Evolutionary conservation across 2,329 filamentous ascomycete genomes (phyloP).

Genomic region (Monosporascus sp.): DNA sequence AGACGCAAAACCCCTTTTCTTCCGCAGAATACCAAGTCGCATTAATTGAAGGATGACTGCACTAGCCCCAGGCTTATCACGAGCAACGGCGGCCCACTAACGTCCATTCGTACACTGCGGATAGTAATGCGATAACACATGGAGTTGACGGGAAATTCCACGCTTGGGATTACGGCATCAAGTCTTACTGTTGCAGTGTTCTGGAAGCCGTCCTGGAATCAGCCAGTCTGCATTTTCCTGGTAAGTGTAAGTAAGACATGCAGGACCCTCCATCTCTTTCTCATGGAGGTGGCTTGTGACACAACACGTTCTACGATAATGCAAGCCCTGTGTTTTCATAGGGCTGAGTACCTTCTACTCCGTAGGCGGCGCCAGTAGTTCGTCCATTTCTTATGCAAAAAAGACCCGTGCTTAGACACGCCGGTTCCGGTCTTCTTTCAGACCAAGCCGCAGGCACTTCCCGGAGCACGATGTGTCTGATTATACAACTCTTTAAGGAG

Average conservation of each 20-base stretch:
- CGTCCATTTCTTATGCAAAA: not conserved
- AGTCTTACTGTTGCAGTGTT: not conserved
- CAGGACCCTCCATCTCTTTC: constrained; percentile 10
- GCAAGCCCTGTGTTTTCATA: constrained; percentile 9
- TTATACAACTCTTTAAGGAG: too few relatives aligned
- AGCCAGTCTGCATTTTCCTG: constrained; percentile 1
- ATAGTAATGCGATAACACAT: not conserved
- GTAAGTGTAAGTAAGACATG: constrained; percentile 11
- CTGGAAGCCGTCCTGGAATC: not conserved
- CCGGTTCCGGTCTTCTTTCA: too few relatives aligned
- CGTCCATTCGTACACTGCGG: not conserved
- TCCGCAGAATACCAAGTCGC: too few relatives aligned
- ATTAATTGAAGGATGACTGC: too few relatives aligned
- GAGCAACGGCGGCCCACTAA: too few relatives aligned
- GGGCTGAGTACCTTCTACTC: constrained; percentile 13
- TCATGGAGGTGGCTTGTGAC: constrained; percentile 18
- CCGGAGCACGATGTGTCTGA: too few relatives aligned
- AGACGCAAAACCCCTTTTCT: too few relatives aligned
- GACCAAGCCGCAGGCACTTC: too few relatives aligned
- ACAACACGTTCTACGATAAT: constrained; percentile 2
- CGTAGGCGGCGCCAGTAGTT: not conserved
- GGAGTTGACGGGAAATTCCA: not conserved
- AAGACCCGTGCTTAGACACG: not conserved
- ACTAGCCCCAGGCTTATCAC: too few relatives aligned
- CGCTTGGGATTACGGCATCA: not conserved